Base-by-base conservation (phyloP, 2,329 filamentous ascomycete genomes). In the Endoconidiophora polonica region DNA sequence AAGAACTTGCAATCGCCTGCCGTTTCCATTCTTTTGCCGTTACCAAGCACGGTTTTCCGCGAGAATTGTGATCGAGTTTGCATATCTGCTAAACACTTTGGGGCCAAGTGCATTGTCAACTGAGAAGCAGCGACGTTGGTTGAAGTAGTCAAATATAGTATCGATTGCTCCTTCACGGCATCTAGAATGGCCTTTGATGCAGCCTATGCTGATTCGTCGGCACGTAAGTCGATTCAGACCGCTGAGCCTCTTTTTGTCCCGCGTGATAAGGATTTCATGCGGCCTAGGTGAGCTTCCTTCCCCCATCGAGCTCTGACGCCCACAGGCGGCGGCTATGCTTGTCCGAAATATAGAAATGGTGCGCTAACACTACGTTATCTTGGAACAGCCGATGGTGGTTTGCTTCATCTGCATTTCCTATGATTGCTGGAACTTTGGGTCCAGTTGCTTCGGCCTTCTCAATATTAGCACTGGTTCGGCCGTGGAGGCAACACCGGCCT, bases 381-480 rank as follows among this genome's bases (percentile, higher is more conserved):
- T 10, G 18, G 10, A 23, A 24, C n/a, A 76, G 73, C 51, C 73
- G 73, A 18, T 80, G 75, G 74, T 81, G 76, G 76, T 72, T 79
- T 58, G 71, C 75, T 23, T 76, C 74, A 2, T 74, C 76, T 1
- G 76, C 73, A 7, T 79, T 88, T 55, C 84, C 83, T 29, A 77
- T 95, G 60, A 73, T 91, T 9, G 86, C 87, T 2, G 87, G 86
- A 33, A 86, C 87, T 0, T 73, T 91, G 2, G 86, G 86, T 1
- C 88, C 88, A 0, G 75, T 94, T 7, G 88, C 88, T 2, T 94
- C 88, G 52, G 79, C 91, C 26, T 83, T 91, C 64, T 90, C 83
- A 52, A 86, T 94, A 52, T 86, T 83, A 54, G 85, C 87, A 5
- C 70, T 94, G n/a, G 84, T 86, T 1, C 79, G 78, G 24, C 77